Evolutionary conservation across 164 flowering plant genomes (phyloP).

Genomic region (Magnolia sinica): DNA sequence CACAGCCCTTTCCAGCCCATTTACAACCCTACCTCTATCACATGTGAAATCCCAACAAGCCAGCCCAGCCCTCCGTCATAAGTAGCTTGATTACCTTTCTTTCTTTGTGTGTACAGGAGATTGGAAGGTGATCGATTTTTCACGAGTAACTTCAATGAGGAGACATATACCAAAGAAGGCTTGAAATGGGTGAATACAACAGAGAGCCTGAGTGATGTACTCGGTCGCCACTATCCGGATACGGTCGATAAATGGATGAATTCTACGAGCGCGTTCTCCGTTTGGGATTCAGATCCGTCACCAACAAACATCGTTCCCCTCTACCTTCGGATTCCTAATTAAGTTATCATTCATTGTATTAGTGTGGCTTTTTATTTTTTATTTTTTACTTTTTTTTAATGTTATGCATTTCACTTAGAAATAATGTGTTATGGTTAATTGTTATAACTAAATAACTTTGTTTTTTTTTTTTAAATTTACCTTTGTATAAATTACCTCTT

Average conservation of each 20-base stretch:
- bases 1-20: too few species aligned
- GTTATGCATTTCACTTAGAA: too few species aligned
- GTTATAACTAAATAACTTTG: too few species aligned
- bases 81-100: too few species aligned
- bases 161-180: conserved; percentile 38
- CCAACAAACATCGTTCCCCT: conserved; percentile 29
- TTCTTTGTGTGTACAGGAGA: conserved; percentile 26
- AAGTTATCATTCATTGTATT: background rate
- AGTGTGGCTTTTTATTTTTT: too few species aligned
- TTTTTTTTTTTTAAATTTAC: too few species aligned
- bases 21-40: too few species aligned
- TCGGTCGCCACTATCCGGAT: conserved; percentile 34
- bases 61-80: too few species aligned
- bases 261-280: conserved; percentile 41
- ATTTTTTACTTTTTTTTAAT: too few species aligned
- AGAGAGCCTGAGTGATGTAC: conserved; percentile 38
- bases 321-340: conserved; percentile 31
- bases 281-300: conserved; percentile 33
- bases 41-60: too few species aligned
- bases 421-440: too few species aligned
- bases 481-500: too few species aligned
- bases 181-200: conserved; percentile 45
- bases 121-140: conserved; percentile 41
- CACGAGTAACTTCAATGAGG: conserved; percentile 35
- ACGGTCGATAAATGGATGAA: conserved; percentile 36